Evolutionary conservation across 495 filamentous ascomycete species (phyloP).

Genomic region (Podospora anserina): DNA sequence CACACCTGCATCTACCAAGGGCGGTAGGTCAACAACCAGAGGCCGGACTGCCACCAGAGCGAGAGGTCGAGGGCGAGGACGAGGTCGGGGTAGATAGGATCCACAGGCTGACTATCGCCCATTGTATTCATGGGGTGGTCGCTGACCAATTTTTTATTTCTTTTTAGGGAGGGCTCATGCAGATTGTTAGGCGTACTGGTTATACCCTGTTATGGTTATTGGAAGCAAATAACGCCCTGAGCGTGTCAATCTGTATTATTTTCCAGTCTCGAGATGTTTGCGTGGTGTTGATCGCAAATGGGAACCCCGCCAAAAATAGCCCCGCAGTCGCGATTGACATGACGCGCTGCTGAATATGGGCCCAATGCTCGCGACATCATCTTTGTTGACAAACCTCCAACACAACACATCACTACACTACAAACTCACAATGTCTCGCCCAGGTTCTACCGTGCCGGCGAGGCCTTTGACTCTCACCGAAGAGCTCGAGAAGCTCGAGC

Average conservation of each 20-base stretch:
- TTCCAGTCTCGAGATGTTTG: background rate
- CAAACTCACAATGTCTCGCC: constrained; percentile 41
- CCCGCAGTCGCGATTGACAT: constrained; percentile 14
- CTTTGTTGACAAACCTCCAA: constrained; percentile 20
- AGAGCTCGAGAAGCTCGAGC: constrained; percentile 93
- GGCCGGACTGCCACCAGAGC: constrained; percentile 21
- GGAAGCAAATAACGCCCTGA: background rate
- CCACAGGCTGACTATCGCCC: no score
- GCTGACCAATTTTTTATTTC: background rate
- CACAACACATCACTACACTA: background rate
- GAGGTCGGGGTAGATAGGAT: constrained; percentile 35
- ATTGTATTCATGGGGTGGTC: background rate
- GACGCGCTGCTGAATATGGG: constrained; percentile 14
- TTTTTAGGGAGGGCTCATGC: background rate
- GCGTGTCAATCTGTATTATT: background rate
- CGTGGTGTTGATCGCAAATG: background rate
- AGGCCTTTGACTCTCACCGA: constrained; percentile 73
- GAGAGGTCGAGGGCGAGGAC: constrained; percentile 21
- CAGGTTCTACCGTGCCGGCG: constrained; percentile 55
- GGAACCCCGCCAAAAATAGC: constrained; percentile 20
- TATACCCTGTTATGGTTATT: background rate
- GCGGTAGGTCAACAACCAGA: constrained; percentile 25
- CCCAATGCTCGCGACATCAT: background rate
- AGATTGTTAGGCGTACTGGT: background rate
- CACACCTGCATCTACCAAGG: constrained; percentile 24